Evolutionary conservation across 257 asterid species (phyloP).

Genomic region (Nicotiana tomentosiformis): DNA sequence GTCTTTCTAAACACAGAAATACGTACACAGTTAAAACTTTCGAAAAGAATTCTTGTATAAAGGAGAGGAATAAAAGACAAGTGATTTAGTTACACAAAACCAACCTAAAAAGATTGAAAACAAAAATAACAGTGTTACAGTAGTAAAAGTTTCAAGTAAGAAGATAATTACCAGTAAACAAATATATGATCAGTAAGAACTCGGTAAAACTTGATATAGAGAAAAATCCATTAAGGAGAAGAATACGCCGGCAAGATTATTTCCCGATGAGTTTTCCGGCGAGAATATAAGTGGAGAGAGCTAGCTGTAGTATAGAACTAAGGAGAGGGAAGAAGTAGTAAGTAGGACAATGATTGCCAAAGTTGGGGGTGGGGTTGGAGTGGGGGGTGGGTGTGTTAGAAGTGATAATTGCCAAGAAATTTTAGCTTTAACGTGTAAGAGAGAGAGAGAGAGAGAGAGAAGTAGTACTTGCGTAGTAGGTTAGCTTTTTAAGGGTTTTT

Average conservation of each 20-base stretch:
- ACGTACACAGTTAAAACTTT: background rate
- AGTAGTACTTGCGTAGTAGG: background rate
- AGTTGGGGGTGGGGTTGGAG: background rate
- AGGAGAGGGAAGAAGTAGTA: constrained; percentile 6
- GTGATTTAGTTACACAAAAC: background rate
- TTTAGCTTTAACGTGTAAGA: constrained; percentile 25
- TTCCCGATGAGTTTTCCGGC: constrained; percentile 46
- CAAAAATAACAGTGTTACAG: background rate
- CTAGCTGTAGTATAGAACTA: background rate
- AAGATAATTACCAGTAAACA: background rate
- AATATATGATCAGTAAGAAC: background rate
- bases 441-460: background rate
- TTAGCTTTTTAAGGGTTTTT: background rate
- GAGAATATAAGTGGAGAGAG: constrained; percentile 2
- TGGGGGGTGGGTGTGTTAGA: background rate
- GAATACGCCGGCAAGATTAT: constrained; percentile 12
- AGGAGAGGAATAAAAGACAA: too few relatives aligned
- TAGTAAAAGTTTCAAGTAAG: background rate
- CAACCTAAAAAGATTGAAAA: background rate
- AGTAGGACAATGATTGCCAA: constrained; percentile 39
- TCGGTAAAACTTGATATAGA: background rate
- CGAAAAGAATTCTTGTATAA: background rate
- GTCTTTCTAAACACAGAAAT: too few relatives aligned
- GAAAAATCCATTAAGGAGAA: background rate
- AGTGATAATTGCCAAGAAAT: constrained; percentile 22